Conservation (phyloP, 2,329 filamentous ascomycete genomes). For the Aspergillus sp. region DNA sequence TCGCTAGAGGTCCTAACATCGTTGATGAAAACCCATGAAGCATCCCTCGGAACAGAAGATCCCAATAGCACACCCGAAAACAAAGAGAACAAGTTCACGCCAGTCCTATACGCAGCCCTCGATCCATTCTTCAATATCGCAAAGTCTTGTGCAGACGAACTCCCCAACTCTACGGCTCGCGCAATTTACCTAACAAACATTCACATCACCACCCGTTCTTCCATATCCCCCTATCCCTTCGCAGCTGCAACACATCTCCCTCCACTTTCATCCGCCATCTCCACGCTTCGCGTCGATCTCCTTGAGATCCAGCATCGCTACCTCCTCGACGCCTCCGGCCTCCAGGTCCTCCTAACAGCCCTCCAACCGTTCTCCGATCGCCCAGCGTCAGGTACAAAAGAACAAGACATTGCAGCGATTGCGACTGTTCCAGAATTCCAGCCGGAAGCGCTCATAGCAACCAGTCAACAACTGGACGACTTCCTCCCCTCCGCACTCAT, state of each 20-base stretch:
- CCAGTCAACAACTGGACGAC: constrained; percentile 77
- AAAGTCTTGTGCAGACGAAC: constrained; percentile 50
- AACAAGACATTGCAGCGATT: constrained; percentile 55
- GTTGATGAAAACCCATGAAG: constrained; percentile 84
- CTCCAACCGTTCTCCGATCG: constrained; percentile 46
- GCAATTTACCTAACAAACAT: constrained; percentile 53
- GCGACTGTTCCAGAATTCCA: constrained; percentile 57
- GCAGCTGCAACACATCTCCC: constrained; percentile 59
- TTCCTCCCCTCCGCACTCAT: constrained; percentile 92
- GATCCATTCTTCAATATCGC: constrained; percentile 77
- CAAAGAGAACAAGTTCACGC: constrained; percentile 66
- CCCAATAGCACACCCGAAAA: constrained; percentile 53
- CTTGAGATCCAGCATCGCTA: constrained; percentile 69
- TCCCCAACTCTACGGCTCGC: constrained; percentile 39
- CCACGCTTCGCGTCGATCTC: constrained; percentile 50
- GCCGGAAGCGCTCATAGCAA: constrained; percentile 59
- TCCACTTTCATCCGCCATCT: constrained; percentile 56
- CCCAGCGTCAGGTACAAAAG: constrained; percentile 18
- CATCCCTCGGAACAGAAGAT: constrained; percentile 59
- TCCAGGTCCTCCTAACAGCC: constrained; percentile 63
- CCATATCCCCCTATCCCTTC: constrained; percentile 55
- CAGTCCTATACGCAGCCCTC: constrained; percentile 74
- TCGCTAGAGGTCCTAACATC: constrained; percentile 74
- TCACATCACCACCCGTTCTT: constrained; percentile 41
- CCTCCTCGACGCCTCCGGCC: constrained; percentile 72